phyloP scores from a whole-genome alignment of 192 early-diverging fungal genomes.

The Coemansia sp. region DNA sequence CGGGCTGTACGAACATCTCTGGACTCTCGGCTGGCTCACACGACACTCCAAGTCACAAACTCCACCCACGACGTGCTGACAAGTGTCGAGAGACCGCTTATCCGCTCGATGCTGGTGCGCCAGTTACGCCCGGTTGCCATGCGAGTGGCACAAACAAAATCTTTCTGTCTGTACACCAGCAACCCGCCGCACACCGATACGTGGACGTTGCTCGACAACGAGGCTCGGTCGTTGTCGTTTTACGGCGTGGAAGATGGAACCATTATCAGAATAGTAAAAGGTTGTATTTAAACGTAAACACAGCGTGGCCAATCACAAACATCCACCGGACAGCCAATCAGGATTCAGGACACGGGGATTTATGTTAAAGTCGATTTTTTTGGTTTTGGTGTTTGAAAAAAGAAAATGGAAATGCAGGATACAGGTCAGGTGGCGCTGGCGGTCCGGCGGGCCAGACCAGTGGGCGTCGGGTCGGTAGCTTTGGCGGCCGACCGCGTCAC shows the following conservation, averaged over 20 bases:
- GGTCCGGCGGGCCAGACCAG: constrained; percentile 27
- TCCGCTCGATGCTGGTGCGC: constrained; percentile 38
- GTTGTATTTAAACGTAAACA: constrained; percentile 3
- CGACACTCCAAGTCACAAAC: not conserved
- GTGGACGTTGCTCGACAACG: constrained; percentile 26
- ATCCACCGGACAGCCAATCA: constrained; percentile 2
- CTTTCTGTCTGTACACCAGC: not conserved
- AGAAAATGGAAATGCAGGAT: not conserved
- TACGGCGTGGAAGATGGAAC: constrained; percentile 33
- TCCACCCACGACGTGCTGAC: not conserved
- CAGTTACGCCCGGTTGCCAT: constrained; percentile 28
- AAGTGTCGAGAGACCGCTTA: not conserved
- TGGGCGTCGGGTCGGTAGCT: not conserved
- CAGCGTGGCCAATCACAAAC: constrained; percentile 1
- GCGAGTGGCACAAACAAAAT: constrained; percentile 22
- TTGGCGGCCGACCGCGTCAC: constrained; percentile 11
- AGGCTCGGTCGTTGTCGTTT: constrained; percentile 26
- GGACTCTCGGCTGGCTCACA: not conserved
- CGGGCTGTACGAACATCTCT: not conserved
- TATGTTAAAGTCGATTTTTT: constrained; percentile 15
- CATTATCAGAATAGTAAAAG: constrained; percentile 16
- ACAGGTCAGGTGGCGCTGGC: constrained; percentile 23
- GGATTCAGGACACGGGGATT: not conserved
- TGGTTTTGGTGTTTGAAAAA: not conserved
- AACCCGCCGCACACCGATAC: not conserved